Evolutionary conservation across 352 stramenopile genomes (phyloP), one percentile per base, ranked within the genome.

Genomic region (Vaucheria bursata): DNA sequence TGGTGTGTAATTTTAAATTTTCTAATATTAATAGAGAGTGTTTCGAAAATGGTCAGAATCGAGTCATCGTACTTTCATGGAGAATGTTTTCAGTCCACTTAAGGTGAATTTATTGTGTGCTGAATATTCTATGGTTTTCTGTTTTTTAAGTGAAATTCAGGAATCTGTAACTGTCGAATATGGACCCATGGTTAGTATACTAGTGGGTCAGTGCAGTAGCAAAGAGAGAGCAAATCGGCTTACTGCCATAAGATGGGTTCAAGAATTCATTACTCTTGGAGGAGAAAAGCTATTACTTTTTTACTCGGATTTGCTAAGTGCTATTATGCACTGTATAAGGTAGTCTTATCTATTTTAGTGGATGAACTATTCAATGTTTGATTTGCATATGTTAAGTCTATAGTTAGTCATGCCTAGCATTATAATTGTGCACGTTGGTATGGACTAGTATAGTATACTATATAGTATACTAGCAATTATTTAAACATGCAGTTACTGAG

Each of bases 211-310:
- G 59, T 83, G 78, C 71, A 83, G 79, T 74, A 80, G 71, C 38
- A 81, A 74, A 59, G 72, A 83, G 8, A 45, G 40, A 2, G 64
- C 69, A 72, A 98, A 97, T 85, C 89, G 96, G 7, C 86, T 98
- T 0, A 99, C 95, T 0, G 95, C 96, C 3, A 94, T 98, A 49
- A 97, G 90, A 5, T 99, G 96, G 96, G 90, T 99, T 31, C 91
- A 97, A 12, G 94, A 98, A 85, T 96, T 99, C 76, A 97, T 99
- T 35, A 69, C 64, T 50, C 72, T 83, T 0, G 78, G 78, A 50
- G 78, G 71, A 5, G 72, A 83, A 31, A 73, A 73, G 64, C 87
- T 99, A 0, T 87, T 98, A 25, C 90, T 90, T 32, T 97, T 97
- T 84, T 97, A 98, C 82, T 92, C 92, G 0, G 89, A 98, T 67